These are phyloP conservation scores for Fusarium stilboides DNA, from an alignment of 2,329 filamentous ascomycete species.

Conservation along the genomic window DNA sequence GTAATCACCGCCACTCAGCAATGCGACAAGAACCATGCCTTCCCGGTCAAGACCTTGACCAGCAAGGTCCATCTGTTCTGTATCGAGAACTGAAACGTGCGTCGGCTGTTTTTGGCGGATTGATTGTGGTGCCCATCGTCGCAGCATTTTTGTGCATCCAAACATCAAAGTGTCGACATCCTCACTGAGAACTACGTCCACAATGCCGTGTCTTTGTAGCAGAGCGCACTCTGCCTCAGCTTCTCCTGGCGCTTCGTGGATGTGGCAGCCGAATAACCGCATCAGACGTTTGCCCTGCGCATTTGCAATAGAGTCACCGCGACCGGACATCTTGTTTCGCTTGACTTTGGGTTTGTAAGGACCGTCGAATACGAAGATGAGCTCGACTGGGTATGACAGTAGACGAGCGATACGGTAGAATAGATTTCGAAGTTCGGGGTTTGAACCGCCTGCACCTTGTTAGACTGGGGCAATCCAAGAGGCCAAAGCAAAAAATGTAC, in stretches of 20 bases:
- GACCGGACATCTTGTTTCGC: conserved; percentile 81
- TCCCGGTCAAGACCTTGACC: conserved; percentile 79
- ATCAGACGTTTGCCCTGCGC: conserved; percentile 88
- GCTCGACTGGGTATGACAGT: conserved; percentile 82
- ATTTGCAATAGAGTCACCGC: conserved; percentile 76
- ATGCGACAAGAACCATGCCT: conserved; percentile 92
- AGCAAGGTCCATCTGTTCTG: conserved; percentile 65
- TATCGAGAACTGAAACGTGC: conserved; percentile 87
- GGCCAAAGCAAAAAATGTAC: conserved; percentile 52
- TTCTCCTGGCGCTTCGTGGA: conserved; percentile 91
- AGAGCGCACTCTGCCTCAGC: conserved; percentile 96
- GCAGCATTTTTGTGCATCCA: conserved; percentile 82
- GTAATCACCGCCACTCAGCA: conserved; percentile 98
- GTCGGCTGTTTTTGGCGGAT: conserved; percentile 79
- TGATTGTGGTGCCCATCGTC: conserved; percentile 86
- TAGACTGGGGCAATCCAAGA: conserved; percentile 11
- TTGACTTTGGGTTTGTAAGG: conserved; percentile 89
- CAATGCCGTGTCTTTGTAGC: conserved; percentile 83
- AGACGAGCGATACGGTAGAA: conserved; percentile 92
- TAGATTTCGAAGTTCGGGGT: conserved; percentile 90
- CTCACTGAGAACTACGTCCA: conserved; percentile 95
- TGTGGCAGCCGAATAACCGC: conserved; percentile 85
- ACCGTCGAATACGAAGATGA: conserved; percentile 92
- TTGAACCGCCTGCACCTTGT: conserved; percentile 76
- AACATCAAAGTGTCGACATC: conserved; percentile 99